Percentiles rank a stretch among this genome's conserved stretches.
These are phyloP conservation scores for Coemansia sp. DNA, from an alignment of 192 early-diverging fungal species.

Conservation along the genomic window DNA sequence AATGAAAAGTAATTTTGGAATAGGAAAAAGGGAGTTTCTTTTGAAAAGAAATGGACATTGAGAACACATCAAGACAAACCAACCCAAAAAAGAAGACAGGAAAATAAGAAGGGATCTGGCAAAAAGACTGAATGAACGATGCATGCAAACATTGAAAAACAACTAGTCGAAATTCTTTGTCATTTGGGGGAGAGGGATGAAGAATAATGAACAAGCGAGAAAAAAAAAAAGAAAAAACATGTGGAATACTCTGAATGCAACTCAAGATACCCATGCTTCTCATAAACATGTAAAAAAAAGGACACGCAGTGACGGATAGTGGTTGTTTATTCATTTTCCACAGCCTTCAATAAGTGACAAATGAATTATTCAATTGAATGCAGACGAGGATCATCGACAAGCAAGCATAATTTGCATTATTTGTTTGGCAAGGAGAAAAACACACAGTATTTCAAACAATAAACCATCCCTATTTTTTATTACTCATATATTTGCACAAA, in stretches of 20 bases:
- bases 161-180: no score
- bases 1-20: no score
- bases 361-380: neutral
- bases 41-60: no score
- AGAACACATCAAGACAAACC: neutral
- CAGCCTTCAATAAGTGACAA: slow-evolving; percentile 2
- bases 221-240: neutral
- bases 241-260: neutral
- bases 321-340: neutral
- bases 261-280: neutral
- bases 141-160: slow-evolving; percentile 1
- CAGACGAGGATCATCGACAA: slow-evolving; percentile 6
- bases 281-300: slow-evolving; percentile 5
- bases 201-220: neutral
- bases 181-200: neutral
- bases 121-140: neutral
- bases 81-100: neutral
- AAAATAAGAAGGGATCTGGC: neutral
- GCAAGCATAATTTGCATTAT: neutral
- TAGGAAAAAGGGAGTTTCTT: no score
- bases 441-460: no score
- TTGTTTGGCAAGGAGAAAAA: no score
- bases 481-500: no score
- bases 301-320: neutral
- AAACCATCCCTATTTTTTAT: no score